Conservation (phyloP, 331 rosid species). For the Pyrus hybrid region DNA sequence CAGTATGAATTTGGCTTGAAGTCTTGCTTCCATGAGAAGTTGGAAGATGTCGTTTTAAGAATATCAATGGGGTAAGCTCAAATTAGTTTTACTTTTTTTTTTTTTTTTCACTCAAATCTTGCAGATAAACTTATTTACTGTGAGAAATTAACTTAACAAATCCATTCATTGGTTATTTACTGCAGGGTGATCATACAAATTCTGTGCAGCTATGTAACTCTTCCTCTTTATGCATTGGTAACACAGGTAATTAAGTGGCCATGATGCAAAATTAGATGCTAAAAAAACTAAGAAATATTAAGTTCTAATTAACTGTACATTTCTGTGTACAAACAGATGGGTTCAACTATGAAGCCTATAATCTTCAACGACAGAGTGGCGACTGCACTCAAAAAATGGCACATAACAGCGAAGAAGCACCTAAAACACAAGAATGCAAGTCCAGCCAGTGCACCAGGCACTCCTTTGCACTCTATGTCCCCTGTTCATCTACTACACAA, state of each 20-base stretch:
- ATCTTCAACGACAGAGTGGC: slow-evolving; percentile 25
- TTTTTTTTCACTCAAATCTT: background rate
- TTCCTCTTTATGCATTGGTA: slow-evolving; percentile 25
- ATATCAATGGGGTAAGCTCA: slow-evolving; percentile 21
- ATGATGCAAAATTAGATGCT: background rate
- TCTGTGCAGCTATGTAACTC: slow-evolving; percentile 30
- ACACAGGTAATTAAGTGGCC: slow-evolving; percentile 12
- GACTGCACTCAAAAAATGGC: slow-evolving; percentile 18
- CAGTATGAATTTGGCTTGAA: slow-evolving; percentile 25
- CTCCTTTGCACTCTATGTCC: slow-evolving; percentile 11
- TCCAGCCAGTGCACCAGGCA: slow-evolving; percentile 1
- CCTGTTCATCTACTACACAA: slow-evolving; percentile 20
- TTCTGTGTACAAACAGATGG: slow-evolving; percentile 15
- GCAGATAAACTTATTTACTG: no score
- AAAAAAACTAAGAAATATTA: background rate
- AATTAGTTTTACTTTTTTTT: background rate
- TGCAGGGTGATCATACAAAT: slow-evolving; percentile 23
- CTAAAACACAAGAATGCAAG: slow-evolving; percentile 2
- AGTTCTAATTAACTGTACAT: background rate
- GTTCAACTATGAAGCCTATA: slow-evolving; percentile 24
- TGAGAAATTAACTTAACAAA: background rate
- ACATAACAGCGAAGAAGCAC: slow-evolving; percentile 11
- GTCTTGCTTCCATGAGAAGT: slow-evolving; percentile 25
- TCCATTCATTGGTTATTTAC: background rate
- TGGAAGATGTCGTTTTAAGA: slow-evolving; percentile 17